Evolutionary conservation across 129 eudicot species (phyloP), one percentile per base, ranked within the genome.

Genomic region (Ambrosia artemisiifolia): DNA sequence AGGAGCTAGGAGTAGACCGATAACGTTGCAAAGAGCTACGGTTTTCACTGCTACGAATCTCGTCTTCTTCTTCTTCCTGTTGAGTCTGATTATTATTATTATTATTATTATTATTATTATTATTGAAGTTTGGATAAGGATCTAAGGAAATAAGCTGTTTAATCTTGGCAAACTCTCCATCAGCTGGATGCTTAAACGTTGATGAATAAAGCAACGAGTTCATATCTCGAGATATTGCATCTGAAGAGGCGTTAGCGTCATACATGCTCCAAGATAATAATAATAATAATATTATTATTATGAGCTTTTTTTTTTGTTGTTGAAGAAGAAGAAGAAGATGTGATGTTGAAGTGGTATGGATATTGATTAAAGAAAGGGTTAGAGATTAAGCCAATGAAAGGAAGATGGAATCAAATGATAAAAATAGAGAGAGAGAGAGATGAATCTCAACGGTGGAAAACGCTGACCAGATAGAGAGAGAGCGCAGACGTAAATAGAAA

Each of bases 1-100:
- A 81, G 0, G 97, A 83, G 65, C 91, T 90, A 43, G 94, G 96
- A 35, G 96, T 87, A 13, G 96, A 90, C 3, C 95, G 79, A 44
- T 68, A 80, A 16, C 88, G 72, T 57, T 75, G 51, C n/a, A 88
- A 65, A 18, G 78, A 43, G 64, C 47, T 68, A 34, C 72, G 72
- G 65, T 65, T 65, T 13, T 55, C 65, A 24, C 28, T 24, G 0
- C 7, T 34, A 32, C 65, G 70, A 28, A 17, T 32, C 30, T 75
- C 68, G 2, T 66, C 47, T 9, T 36, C 19, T 20, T 66, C 47
- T 9, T 36, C 19, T 20, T 75, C 68, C 3, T 30, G 30, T 5
- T 13, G 65, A 59, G 6, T 13, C 3, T 59, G 65, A 60, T 32
- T 60, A 5, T 60, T 9, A 38, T 7, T 49, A 48, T 5, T 65